Evolutionary conservation across 495 filamentous ascomycete genomes (phyloP).

Genomic region (Cryomyces minteri): DNA sequence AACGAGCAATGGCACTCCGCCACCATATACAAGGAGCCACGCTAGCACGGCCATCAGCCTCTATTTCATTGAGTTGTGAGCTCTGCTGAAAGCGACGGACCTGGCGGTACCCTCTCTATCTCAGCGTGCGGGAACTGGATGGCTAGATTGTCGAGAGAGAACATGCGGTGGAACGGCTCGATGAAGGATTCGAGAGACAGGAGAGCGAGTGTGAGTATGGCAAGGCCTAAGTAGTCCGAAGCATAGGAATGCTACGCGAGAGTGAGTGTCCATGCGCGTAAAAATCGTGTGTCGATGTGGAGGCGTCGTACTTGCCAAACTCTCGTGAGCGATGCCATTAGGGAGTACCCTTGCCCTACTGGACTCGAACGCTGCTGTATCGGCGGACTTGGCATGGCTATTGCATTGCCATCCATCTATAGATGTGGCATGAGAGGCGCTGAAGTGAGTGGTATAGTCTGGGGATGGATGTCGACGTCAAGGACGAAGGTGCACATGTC

Average conservation of each 20-base stretch:
- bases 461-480: too few species aligned
- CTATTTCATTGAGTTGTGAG: neutral
- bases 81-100: conserved; percentile 25
- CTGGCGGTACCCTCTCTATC: conserved; percentile 64
- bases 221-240: conserved; percentile 69
- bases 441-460: too few species aligned
- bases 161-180: conserved; percentile 78
- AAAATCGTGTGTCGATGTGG: neutral
- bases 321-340: conserved; percentile 21
- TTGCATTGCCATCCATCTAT: too few species aligned
- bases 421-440: too few species aligned
- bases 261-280: neutral
- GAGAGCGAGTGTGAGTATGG: conserved; percentile 46
- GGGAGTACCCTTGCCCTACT: neutral
- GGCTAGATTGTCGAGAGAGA: conserved; percentile 59
- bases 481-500: too few species aligned
- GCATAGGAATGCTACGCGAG: conserved; percentile 51
- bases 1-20: conserved; percentile 44
- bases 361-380: neutral
- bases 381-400: neutral
- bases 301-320: conserved; percentile 25
- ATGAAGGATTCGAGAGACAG: conserved; percentile 48
- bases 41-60: conserved; percentile 18
- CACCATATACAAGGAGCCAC: conserved; percentile 60
- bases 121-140: conserved; percentile 78